Conservation (phyloP, 2,329 filamentous ascomycete genomes). For the Exophiala spinifera region DNA sequence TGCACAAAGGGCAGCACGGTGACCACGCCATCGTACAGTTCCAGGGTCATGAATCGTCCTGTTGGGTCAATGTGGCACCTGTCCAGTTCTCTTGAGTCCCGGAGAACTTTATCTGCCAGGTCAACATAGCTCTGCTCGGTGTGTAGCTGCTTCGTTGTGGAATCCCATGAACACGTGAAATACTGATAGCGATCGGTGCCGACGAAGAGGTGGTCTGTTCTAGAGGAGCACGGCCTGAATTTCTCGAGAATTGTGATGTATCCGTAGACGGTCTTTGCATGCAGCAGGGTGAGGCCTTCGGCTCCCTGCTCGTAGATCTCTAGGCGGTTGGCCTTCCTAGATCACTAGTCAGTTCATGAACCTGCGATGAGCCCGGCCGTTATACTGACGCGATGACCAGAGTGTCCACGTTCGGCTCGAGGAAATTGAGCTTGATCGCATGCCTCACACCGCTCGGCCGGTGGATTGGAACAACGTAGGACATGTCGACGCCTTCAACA, state of each 20-base stretch:
- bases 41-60: constrained; percentile 63
- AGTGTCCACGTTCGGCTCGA: constrained; percentile 71
- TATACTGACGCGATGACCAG: constrained; percentile 77
- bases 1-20: constrained; percentile 61
- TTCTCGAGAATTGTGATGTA: constrained; percentile 81
- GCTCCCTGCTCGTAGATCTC: constrained; percentile 73
- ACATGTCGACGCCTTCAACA: constrained; percentile 57
- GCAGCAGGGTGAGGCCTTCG: constrained; percentile 63
- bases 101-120: constrained; percentile 57
- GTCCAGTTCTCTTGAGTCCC: constrained; percentile 79
- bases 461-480: constrained; percentile 92
- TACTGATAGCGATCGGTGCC: constrained; percentile 88
- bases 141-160: constrained; percentile 49
- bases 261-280: constrained; percentile 75
- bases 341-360: constrained; percentile 26
- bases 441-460: constrained; percentile 86
- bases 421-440: constrained; percentile 75
- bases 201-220: constrained; percentile 83
- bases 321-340: constrained; percentile 76
- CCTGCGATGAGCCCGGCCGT: constrained; percentile 9
- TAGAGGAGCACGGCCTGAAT: constrained; percentile 69
- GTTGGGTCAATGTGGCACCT: constrained; percentile 81
- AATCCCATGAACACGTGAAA: constrained; percentile 84
- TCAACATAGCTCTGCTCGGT: constrained; percentile 60
- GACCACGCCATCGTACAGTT: constrained; percentile 66